Evolutionary conservation across 2,329 filamentous ascomycete genomes (phyloP), one percentile per base, ranked within the genome.

Genomic region (Leptographium galeiforme): DNA sequence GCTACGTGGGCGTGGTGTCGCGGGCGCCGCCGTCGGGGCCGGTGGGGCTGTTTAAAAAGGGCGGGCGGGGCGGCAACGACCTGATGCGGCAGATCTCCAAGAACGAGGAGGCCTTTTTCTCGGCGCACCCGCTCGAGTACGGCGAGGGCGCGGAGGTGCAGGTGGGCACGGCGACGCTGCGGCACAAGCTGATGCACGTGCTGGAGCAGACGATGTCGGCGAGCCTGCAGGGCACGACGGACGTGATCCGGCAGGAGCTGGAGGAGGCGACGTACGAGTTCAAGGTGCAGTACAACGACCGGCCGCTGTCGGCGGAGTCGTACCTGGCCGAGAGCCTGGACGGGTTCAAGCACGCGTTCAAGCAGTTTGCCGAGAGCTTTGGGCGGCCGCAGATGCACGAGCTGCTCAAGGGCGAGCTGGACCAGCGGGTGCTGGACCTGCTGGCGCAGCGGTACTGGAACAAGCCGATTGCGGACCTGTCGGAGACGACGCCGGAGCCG

Each of bases 211-310:
- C 89, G 5, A 98, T 98, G 94, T 91, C 91, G 33, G 82, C 87
- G 38, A 95, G 88, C 62, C 75, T 98, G 53, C 87, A 93, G 61
- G 82, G 82, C 53, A 98, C 93, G 4, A 87, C 87, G 61, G 89
- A 96, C 64, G 89, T 89, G 11, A 96, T 98, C 59, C 85, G 85
- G 57, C 89, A 95, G 65, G 93, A 98, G 67, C 79, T 98, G 0
- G 91, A 96, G 63, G 93, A 98, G 68, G 90, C 93, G 4, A 91
- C 88, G 0, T 98, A 98, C 64, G 91, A 98, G 68, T 98, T 95
- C 76, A 98, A 98, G 67, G 93, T 98, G 6, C 94, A 98, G 67
- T 98, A 98, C 71, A 98, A 98, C 63, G 93, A 98, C 66, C 83
- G 93, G 8, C 89, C 91, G 1, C 74, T 98, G 39, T 95, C 89